Evolutionary conservation across 2,329 filamentous ascomycete genomes (phyloP).

Genomic region (Myriosclerotinia curreyana): DNA sequence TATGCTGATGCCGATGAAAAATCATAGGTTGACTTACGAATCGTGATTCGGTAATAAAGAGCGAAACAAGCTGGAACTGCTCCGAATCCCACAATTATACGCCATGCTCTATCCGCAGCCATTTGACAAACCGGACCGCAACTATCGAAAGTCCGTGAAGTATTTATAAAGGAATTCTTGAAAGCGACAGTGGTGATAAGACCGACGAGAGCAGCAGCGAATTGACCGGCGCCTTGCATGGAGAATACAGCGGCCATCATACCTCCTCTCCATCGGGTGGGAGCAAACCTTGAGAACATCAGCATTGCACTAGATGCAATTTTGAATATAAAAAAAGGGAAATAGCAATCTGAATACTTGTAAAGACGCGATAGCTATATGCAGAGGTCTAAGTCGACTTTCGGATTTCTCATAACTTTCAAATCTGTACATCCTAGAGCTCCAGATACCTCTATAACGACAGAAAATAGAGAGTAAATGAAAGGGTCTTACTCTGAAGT

Average conservation of each 20-base stretch:
- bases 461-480: neutral
- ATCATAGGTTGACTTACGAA: no score
- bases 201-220: constrained; percentile 66
- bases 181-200: constrained; percentile 66
- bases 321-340: neutral
- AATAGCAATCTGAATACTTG: neutral
- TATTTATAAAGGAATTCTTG: constrained; percentile 48
- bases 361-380: neutral
- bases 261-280: constrained; percentile 74
- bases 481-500: constrained; percentile 62
- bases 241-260: constrained; percentile 84
- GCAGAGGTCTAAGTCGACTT: no score
- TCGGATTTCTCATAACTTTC: no score
- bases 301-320: neutral
- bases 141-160: constrained; percentile 44
- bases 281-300: constrained; percentile 59
- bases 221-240: constrained; percentile 81
- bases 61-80: constrained; percentile 74
- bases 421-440: no score
- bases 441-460: neutral
- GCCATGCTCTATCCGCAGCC: constrained; percentile 79
- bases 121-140: constrained; percentile 63
- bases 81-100: constrained; percentile 75
- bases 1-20: no score
- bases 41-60: constrained; percentile 82